Evolutionary conservation across 78 protist species (phyloP).

Genomic region (Protostelium mycophagum): DNA sequence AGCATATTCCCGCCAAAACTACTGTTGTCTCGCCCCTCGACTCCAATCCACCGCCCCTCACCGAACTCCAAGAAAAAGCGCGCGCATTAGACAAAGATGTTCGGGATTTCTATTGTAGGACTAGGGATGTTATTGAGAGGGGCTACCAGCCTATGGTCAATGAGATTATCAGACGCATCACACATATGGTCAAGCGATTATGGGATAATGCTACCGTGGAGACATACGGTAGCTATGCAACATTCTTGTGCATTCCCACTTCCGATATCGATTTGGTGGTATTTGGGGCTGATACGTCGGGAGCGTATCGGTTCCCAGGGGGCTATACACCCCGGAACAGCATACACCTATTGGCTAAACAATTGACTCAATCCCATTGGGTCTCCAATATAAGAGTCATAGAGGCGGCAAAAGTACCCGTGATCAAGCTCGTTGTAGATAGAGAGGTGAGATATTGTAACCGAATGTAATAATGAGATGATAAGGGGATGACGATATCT

Average conservation of each 20-base stretch:
- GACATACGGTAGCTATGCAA: slow-evolving; percentile 7
- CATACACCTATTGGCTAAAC: not conserved
- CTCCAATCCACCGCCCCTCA: not conserved
- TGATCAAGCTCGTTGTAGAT: not conserved
- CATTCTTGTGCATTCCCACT: slow-evolving; percentile 12
- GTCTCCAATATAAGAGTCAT: not conserved
- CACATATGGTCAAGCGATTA: not conserved
- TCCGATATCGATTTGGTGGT: slow-evolving; percentile 3
- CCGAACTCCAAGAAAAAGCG: not conserved
- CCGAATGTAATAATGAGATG: not conserved
- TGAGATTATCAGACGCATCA: not conserved
- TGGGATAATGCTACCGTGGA: not conserved
- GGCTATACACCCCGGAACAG: not conserved
- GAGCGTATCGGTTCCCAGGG: not conserved
- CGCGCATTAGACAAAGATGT: not conserved
- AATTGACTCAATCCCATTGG: not conserved
- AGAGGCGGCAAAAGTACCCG: not conserved
- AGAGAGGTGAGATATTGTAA: not conserved
- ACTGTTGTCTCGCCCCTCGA: no score
- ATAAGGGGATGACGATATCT: not conserved
- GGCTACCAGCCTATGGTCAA: not conserved
- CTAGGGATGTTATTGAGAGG: not conserved
- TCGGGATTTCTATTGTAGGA: not conserved
- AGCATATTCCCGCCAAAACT: no score
- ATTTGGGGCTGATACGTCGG: not conserved